Base-by-base conservation (phyloP, 345 rosid genomes). In the Eucalyptus leucophloia region DNA sequence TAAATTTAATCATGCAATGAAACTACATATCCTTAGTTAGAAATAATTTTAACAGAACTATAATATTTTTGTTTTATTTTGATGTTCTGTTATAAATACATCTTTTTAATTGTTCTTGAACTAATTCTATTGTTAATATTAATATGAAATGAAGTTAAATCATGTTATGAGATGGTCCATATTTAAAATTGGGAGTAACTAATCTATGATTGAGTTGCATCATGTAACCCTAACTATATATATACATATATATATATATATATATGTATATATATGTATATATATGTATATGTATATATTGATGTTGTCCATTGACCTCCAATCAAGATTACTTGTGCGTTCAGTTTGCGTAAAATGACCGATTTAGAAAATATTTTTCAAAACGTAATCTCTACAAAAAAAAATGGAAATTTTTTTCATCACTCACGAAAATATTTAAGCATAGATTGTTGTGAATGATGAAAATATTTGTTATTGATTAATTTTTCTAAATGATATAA, bases 191-290 rank as follows among this genome's bases (percentile, higher is more conserved):
- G 32, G 69, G 32, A 28, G 32, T 60, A 60, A 28, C 69, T 60
- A 60, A 60, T 28, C 69, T 12, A 60, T 28, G 67, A 62, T 30
- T 13, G 72, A 62, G 37, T 30, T 62, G 72, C 72, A 62, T 24
- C 28, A 58, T 58, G 28, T 58, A 58, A 58, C 30, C 6, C 65
- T 23, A 4, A 56, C 26, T 56, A 58, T 10, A 26, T 23, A 11
- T 12, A 12, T 47, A 47, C 4, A 49, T 49, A 12, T 47, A 12
- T 47, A 1, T 47, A 12, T 47, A 1, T 47, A 4, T 47, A 1
- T 47, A 4, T 56, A 5, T 5, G 3, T 56, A 2, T 9, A 24
- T 23, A 0, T 49, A 4, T 49, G 2, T 49, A 12, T 49, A 0
- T 49, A 14, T 49, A 14, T 49, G 17, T 14, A 14, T 49, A 14